Conservation (phyloP, 208 protist species). For the Leptomonas pyrrhocoris region DNA sequence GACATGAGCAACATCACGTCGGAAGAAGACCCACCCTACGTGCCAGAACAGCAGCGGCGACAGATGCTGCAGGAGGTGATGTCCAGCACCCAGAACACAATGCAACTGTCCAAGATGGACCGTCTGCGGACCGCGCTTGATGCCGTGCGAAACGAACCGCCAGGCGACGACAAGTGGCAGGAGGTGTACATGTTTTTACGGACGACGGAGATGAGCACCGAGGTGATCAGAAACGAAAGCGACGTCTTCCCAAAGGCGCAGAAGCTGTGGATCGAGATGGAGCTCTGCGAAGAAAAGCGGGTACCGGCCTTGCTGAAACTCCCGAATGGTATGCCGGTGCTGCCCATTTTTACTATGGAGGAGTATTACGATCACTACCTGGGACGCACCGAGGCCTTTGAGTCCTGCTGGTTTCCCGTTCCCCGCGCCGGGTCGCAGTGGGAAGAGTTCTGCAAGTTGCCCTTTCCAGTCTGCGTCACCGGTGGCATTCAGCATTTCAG, state of each 20-base stretch:
- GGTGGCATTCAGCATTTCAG: constrained; percentile 73
- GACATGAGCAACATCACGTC: constrained; percentile 46
- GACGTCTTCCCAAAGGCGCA: constrained; percentile 82
- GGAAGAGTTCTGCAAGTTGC: constrained; percentile 80
- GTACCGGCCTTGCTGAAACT: constrained; percentile 69
- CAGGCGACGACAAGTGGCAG: constrained; percentile 64
- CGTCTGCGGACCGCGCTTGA: constrained; percentile 74
- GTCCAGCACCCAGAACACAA: constrained; percentile 59
- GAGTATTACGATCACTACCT: constrained; percentile 89
- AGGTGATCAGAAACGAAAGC: constrained; percentile 49
- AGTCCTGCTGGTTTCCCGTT: constrained; percentile 87
- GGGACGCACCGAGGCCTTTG: constrained; percentile 64
- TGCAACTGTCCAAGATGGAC: constrained; percentile 76
- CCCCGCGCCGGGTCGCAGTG: constrained; percentile 77
- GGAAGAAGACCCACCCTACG: constrained; percentile 69
- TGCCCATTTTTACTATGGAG: constrained; percentile 90
- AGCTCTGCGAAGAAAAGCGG: constrained; percentile 83
- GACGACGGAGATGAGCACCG: constrained; percentile 86
- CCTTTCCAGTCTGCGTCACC: constrained; percentile 80
- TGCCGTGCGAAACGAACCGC: constrained; percentile 56
- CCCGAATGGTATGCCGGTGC: constrained; percentile 82
- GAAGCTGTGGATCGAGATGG: constrained; percentile 88
- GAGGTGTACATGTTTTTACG: constrained; percentile 89
- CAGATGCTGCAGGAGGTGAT: constrained; percentile 71
- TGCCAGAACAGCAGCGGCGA: constrained; percentile 77